phyloP scores from a whole-genome alignment of 768 basidiomycete species.

The Termitomyces sp. region DNA sequence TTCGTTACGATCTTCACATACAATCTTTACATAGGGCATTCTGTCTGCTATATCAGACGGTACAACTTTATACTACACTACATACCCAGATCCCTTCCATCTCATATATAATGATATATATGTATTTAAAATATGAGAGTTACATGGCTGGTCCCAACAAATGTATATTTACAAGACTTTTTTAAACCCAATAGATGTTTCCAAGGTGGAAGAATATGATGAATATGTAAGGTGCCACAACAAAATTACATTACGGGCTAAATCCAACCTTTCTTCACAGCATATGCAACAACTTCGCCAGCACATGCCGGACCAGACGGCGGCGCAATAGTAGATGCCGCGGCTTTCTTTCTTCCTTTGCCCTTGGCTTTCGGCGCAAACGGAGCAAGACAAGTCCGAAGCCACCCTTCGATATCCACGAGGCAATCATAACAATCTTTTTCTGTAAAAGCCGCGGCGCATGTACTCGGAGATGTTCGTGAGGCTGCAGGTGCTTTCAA shows the following conservation, averaged over 20 bases:
- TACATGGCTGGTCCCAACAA: background rate
- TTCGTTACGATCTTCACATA: background rate
- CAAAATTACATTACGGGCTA: conserved; percentile 14
- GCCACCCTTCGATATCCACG: conserved; percentile 55
- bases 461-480: conserved; percentile 30
- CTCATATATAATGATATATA: conserved; percentile 1
- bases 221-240: background rate
- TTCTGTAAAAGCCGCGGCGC: conserved; percentile 45
- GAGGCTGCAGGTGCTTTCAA: conserved; percentile 47
- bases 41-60: conserved; percentile 1
- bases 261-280: conserved; percentile 59
- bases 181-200: background rate
- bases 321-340: conserved; percentile 7
- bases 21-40: background rate
- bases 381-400: conserved; percentile 40
- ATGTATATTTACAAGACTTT: background rate
- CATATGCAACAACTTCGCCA: conserved; percentile 58
- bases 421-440: conserved; percentile 66
- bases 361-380: conserved; percentile 27
- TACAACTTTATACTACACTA: conserved; percentile 1
- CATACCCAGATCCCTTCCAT: background rate
- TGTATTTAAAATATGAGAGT: background rate
- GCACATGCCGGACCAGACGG: conserved; percentile 38
- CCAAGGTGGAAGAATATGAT: background rate
- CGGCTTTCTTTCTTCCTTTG: conserved; percentile 30